phyloP scores from a whole-genome alignment of 441 rosid genomes.

The Populus hybrid region DNA sequence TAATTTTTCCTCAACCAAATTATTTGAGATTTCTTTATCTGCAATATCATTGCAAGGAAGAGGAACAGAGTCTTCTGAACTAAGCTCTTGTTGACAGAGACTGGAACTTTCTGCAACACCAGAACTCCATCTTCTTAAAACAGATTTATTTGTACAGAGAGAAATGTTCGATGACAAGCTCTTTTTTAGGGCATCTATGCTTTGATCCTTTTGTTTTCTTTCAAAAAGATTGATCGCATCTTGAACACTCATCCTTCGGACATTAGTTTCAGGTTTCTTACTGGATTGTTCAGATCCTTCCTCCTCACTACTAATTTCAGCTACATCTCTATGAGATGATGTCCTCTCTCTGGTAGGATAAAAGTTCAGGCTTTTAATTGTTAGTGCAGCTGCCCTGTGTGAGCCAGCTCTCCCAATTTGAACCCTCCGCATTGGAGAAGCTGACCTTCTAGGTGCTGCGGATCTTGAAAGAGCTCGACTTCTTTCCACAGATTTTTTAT shows the following conservation, averaged over 20 bases:
- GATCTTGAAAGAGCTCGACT: slow-evolving; percentile 54
- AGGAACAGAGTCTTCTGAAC: slow-evolving; percentile 28
- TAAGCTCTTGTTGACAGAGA: slow-evolving; percentile 31
- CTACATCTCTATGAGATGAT: slow-evolving; percentile 31
- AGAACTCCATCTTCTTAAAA: slow-evolving; percentile 72
- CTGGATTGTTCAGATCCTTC: slow-evolving; percentile 38
- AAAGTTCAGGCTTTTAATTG: slow-evolving; percentile 55
- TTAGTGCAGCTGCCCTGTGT: slow-evolving; percentile 51
- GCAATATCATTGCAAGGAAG: slow-evolving; percentile 23
- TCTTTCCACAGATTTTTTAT: slow-evolving; percentile 44
- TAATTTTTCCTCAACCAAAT: slow-evolving; percentile 24
- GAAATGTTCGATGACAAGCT: slow-evolving; percentile 32
- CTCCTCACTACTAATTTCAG: slow-evolving; percentile 35
- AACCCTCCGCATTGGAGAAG: slow-evolving; percentile 74
- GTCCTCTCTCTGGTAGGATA: slow-evolving; percentile 48
- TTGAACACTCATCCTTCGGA: slow-evolving; percentile 56
- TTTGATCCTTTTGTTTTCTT: slow-evolving; percentile 54
- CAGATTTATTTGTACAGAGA: slow-evolving; percentile 42
- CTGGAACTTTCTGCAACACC: slow-evolving; percentile 44
- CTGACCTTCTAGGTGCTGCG: slow-evolving; percentile 60
- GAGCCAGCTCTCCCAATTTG: slow-evolving; percentile 62
- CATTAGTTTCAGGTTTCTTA: slow-evolving; percentile 39
- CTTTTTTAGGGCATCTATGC: slow-evolving; percentile 35
- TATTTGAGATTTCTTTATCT: slow-evolving; percentile 23
- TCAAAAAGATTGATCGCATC: slow-evolving; percentile 66